A percentile compares a stretch with the other conserved stretches of the same genome.
Evolutionary conservation across 371 early-diverging fungal species (phyloP).

Genomic region (Rhizopus stolonifer): DNA sequence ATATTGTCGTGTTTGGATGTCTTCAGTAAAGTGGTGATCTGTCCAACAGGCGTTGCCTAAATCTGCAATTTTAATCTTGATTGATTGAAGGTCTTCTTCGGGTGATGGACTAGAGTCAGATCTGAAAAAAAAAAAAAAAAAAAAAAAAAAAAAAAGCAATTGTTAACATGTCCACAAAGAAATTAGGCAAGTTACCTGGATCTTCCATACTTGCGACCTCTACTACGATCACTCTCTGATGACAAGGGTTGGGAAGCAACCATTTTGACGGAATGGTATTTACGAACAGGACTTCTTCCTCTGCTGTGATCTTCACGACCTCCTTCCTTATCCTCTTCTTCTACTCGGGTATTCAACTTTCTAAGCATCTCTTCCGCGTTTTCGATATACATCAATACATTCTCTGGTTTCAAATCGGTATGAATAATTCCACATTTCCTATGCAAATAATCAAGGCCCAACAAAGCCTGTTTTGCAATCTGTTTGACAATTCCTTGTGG

Average conservation of each 20-base stretch:
- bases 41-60: slow-evolving; percentile 98
- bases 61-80: slow-evolving; percentile 94
- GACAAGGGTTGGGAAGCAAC: slow-evolving; percentile 41
- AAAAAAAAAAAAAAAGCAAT: too few relatives aligned
- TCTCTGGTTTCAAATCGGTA: slow-evolving; percentile 98
- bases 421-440: slow-evolving; percentile 95
- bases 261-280: slow-evolving; percentile 28
- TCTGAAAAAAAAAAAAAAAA: neutral
- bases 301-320: slow-evolving; percentile 17
- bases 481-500: slow-evolving; percentile 85
- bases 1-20: slow-evolving; percentile 98
- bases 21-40: slow-evolving; percentile 92
- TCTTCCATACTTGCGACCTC: neutral
- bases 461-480: slow-evolving; percentile 83
- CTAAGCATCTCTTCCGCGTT: slow-evolving; percentile 73
- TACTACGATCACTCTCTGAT: slow-evolving; percentile 10
- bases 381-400: slow-evolving; percentile 88
- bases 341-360: slow-evolving; percentile 8
- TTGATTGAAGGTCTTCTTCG: slow-evolving; percentile 25
- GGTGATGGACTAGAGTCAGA: neutral
- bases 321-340: neutral
- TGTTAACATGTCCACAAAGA: too few relatives aligned
- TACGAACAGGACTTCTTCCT: slow-evolving; percentile 34
- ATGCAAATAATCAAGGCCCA: slow-evolving; percentile 93
- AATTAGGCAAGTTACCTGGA: slow-evolving; percentile 3